Evolutionary conservation across 192 early-diverging fungal species (phyloP).

Genomic region (Glomus cerebriforme): DNA sequence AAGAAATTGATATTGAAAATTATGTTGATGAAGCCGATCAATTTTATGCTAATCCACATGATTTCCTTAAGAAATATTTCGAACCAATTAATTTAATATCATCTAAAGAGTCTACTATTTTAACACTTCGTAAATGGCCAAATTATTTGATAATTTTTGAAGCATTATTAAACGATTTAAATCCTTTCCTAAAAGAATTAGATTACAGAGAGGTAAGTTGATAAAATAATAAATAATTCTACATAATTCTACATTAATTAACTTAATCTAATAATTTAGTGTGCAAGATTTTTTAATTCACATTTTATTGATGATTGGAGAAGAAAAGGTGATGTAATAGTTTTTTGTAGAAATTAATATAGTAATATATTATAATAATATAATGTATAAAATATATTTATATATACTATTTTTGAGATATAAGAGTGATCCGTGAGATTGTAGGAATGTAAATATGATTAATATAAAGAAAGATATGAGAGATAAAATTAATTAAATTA

Average conservation of each 20-base stretch:
- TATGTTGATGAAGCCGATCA: constrained; percentile 77
- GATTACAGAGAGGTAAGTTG: constrained; percentile 60
- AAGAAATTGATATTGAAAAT: constrained; percentile 28
- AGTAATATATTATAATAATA: no score
- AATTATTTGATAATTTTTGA: constrained; percentile 84
- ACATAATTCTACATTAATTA: no score
- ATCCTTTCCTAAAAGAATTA: constrained; percentile 36
- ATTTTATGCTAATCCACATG: constrained; percentile 72
- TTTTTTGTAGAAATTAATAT: constrained; percentile 52
- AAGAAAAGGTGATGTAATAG: constrained; percentile 80
- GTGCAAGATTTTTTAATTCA: constrained; percentile 87
- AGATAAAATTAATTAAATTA: no score
- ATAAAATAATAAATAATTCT: no score
- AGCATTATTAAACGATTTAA: constrained; percentile 47
- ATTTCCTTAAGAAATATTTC: constrained; percentile 56
- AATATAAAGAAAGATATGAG: no score
- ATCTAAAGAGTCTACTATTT: not conserved
- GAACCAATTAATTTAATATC: not conserved
- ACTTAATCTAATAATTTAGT: constrained; percentile 43
- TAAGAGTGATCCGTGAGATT: no score
- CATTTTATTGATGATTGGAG: constrained; percentile 84
- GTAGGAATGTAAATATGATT: no score
- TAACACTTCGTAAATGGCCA: constrained; percentile 51
- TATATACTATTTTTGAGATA: no score
- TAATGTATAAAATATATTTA: no score